Evolutionary conservation across 2,329 filamentous ascomycete species (phyloP), one percentile per base, ranked within the genome.

Genomic region (Rhytidhysteron rufulum): DNA sequence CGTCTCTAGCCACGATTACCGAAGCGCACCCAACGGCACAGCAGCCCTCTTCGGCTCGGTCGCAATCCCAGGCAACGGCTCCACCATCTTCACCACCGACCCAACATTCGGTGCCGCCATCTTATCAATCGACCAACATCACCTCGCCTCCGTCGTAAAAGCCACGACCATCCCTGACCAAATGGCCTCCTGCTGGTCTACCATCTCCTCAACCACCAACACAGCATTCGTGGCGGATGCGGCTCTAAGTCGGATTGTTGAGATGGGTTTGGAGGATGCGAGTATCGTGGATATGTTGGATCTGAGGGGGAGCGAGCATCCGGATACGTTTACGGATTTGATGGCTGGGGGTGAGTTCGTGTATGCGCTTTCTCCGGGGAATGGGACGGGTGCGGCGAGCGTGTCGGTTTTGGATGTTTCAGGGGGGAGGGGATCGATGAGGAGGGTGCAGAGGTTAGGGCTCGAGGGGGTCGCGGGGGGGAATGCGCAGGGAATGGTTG

Each of bases 191-290:
- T 83, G 79, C 57, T 83, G 80, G 80, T 69, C 65, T 0, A 66
- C 77, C 1, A 63, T 80, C 30, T 77, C 74, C 0, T 42, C 60
- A 0, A 55, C 60, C 0, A 78, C 75, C 0, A 60, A 66, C 6
- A 77, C 70, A 1, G 76, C 73, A 0, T 85, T 79, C 42, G 76
- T 84, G 3, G 75, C 78, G 0, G 80, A 84, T 46, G 76, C 74
- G 0, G 72, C 42, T 0, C 49, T 63, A 3, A 74, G 80, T 51
- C 67, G 71, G 3, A 50, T 85, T 0, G 70, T 83, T 0, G 78
- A 83, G 60, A 74, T 83, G 65, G 73, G 72, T 31, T 33, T 62
- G 1, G 41, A 53, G 0, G 70, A 78, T 43, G 78, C 77, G 0
- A 68, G 62, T 8, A 63, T 83, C 8, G 33, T 76, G 3, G 54